Percentiles rank a stretch among this genome's conserved stretches.
Evolutionary conservation across 2,329 filamentous ascomycete genomes (phyloP).

Genomic region (Diaporthe destruens): DNA sequence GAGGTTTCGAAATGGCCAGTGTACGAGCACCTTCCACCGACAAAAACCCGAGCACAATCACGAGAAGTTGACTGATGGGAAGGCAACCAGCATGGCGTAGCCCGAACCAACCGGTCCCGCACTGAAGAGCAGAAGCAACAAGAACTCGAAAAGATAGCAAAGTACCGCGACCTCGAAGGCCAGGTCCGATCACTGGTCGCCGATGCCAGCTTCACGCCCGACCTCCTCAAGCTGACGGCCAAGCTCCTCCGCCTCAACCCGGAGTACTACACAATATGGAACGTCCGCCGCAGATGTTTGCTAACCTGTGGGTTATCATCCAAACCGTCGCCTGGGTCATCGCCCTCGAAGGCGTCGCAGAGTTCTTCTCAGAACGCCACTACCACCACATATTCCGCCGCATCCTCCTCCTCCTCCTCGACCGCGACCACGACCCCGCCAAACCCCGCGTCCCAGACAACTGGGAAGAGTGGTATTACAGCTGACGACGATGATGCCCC

Average conservation of each 20-base stretch:
- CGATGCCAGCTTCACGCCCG: slow-evolving; percentile 61
- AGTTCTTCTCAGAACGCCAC: slow-evolving; percentile 66
- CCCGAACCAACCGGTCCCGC: slow-evolving; percentile 72
- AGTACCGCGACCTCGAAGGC: slow-evolving; percentile 79
- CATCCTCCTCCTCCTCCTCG: slow-evolving; percentile 66
- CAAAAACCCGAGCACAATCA: background rate
- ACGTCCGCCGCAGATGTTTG: slow-evolving; percentile 79
- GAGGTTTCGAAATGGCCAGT: slow-evolving; percentile 40
- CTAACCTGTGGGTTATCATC: slow-evolving; percentile 71
- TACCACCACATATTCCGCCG: slow-evolving; percentile 74
- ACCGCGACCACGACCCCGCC: slow-evolving; percentile 65
- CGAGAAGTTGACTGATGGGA: slow-evolving; percentile 42
- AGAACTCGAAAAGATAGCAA: slow-evolving; percentile 80
- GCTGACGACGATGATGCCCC: slow-evolving; percentile 56
- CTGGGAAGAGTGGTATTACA: slow-evolving; percentile 69
- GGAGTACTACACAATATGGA: slow-evolving; percentile 94
- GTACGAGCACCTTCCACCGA: slow-evolving; percentile 32
- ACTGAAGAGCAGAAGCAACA: slow-evolving; percentile 78
- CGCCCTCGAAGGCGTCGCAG: slow-evolving; percentile 66
- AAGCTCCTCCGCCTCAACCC: slow-evolving; percentile 82
- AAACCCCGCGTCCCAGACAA: slow-evolving; percentile 59
- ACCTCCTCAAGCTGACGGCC: slow-evolving; percentile 77
- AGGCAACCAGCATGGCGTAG: slow-evolving; percentile 80
- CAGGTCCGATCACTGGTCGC: slow-evolving; percentile 75
- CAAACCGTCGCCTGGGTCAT: slow-evolving; percentile 63